Base-by-base conservation (phyloP, 202 grass and related monocot species). In the Elaeis oleifera region DNA sequence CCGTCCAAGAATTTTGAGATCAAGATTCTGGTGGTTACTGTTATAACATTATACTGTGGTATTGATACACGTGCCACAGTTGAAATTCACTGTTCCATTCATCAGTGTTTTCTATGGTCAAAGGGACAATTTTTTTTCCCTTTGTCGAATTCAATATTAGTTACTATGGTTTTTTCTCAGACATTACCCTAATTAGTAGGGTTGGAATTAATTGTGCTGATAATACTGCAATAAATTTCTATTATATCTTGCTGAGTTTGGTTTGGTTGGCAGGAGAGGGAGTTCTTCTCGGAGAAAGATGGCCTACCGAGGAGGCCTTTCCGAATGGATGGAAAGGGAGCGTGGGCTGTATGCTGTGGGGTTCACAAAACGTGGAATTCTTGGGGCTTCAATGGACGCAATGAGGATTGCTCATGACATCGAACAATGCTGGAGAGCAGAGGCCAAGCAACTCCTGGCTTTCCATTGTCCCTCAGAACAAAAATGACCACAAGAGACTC, bases 281-380 rank as follows among this genome's bases (percentile, higher is more conserved):
- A 44, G n/a, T 16, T 68, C 27, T 68, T 68, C 65, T 56, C 52
- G 26, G 24, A 56, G 23, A 68, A 68, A 22, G 52, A 68, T 23
- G 65, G 65, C 5, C 11, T 68, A 53, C 65, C 65, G 18, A 68
- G 18, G 65, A 56, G 53, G 27, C 26, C 1, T 68, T 56, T n/a
- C 65, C 65, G 4, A 6, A 68, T n/a, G 65, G 65, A 4, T 68
- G 65, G 65, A 68, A 68, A 39, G 65, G 1, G 53, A 68, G 52
- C 54, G 65, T 16, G 65, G 65, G 18, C 65, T 68, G 6, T 68
- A 68, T 53, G n/a, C 65, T 14, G 53, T 68, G 9, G 65, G 65
- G 16, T 68, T 56, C 65, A 56, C 52, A 16, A 68, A 56, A 29
- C 52, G 52, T 0, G 65, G 65, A 8, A 16, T 68, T 26, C 11